These are phyloP conservation scores for Euphorbia peplus DNA, from an alignment of 345 rosid species.

Conservation along the genomic window DNA sequence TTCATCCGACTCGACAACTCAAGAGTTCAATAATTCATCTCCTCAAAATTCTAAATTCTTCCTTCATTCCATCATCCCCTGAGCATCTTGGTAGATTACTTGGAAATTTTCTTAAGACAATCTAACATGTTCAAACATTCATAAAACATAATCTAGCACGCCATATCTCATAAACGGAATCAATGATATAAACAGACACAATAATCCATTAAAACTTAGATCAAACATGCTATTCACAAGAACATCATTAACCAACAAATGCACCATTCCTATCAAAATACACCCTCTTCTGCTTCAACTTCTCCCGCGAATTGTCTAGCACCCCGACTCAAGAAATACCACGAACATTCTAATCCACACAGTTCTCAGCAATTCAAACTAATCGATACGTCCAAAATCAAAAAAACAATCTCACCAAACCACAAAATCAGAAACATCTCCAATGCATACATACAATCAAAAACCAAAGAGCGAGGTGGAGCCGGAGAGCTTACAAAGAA, in stretches of 20 bases:
- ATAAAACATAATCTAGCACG: no score
- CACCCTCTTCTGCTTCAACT: neutral
- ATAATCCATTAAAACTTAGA: neutral
- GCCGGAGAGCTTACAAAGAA: constrained; percentile 50
- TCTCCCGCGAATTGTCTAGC: neutral
- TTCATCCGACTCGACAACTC: neutral
- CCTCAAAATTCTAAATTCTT: neutral
- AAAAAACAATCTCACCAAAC: neutral
- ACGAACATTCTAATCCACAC: neutral
- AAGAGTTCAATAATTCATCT: neutral
- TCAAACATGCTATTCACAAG: neutral
- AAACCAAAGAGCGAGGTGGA: neutral
- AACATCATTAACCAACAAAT: neutral
- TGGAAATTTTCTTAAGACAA: neutral
- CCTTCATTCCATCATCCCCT: neutral
- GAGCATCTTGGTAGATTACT: no score
- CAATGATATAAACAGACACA: neutral
- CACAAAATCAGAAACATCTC: neutral
- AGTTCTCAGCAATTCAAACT: neutral
- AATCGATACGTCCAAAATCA: neutral
- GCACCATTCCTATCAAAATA: neutral
- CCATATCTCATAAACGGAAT: neutral
- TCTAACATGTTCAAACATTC: neutral
- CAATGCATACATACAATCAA: neutral
- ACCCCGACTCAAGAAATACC: neutral